Conservation (phyloP, 345 rosid genomes). For the Microcos paniculata region DNA sequence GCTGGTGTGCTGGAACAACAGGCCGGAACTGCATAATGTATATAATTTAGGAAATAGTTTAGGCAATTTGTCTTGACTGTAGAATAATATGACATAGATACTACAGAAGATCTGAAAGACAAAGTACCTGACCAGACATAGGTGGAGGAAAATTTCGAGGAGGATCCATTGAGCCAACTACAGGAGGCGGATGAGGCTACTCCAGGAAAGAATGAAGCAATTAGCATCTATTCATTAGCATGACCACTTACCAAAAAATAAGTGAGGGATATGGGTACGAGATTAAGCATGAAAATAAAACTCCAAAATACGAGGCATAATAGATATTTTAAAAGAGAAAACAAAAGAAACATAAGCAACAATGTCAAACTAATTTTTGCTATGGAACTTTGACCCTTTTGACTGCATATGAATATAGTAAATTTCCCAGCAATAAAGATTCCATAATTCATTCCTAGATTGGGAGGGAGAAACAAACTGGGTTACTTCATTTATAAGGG, state of each 20-base stretch:
- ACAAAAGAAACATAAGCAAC: conserved; percentile 3
- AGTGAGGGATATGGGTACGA: neutral
- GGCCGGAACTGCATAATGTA: conserved; percentile 64
- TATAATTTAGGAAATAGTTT: conserved; percentile 1
- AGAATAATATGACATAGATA: conserved; percentile 1
- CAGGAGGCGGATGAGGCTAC: conserved; percentile 66
- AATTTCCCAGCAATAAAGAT: neutral
- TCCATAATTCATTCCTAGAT: neutral
- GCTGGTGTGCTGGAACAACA: conserved; percentile 52
- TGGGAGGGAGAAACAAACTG: neutral
- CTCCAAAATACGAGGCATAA: conserved; percentile 5
- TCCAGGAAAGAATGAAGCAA: conserved; percentile 14
- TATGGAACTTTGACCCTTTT: neutral
- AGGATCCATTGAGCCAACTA: conserved; percentile 55
- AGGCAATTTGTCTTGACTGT: neutral
- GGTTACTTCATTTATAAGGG: neutral
- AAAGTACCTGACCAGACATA: conserved; percentile 67
- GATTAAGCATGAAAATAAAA: conserved; percentile 4
- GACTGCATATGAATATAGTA: neutral
- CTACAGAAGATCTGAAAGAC: conserved; percentile 8
- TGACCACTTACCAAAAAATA: neutral
- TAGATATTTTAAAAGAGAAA: conserved; percentile 10
- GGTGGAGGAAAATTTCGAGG: conserved; percentile 63
- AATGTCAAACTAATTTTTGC: neutral
- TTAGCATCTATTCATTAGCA: conserved; percentile 21